Base-by-base conservation (phyloP, 371 early-diverging fungal species). In the Zancudomyces culisetae region DNA sequence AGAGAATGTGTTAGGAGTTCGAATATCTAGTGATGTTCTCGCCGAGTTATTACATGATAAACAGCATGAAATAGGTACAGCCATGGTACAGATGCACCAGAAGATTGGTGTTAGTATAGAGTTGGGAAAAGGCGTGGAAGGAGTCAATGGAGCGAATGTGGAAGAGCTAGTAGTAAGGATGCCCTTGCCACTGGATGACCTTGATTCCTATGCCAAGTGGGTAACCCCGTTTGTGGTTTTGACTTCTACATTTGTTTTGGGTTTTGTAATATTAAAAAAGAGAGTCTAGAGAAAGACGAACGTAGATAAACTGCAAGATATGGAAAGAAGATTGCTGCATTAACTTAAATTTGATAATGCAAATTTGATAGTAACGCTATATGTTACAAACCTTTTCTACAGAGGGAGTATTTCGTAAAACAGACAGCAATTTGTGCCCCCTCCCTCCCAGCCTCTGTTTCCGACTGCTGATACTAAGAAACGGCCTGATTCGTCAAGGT, bases 371-470 rank as follows among this genome's bases (percentile, higher is more conserved):
- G n/a, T n/a, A n/a, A n/a, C n/a, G n/a, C n/a, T n/a, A n/a, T n/a
- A n/a, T n/a, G n/a, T n/a, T n/a, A n/a, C n/a, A n/a, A n/a, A n/a
- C n/a, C n/a, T n/a, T 35, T 20, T 20, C 19, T 29, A 49, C 21
- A 2, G 15, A 43, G 64, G 48, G 55, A 53, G 43, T 53, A 89
- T 78, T 49, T 81, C 82, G 60, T 94, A 91, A 20, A 90, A 79
- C 27, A 91, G 60, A 52, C 87, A 87, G 23, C 72, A 65, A 59
- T 87, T 86, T 26, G 83, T 86, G 19, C 83, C 77, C 1, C 63
- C 53, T 27, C 89, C 91, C 39, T 90, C 93, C 92, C 92, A 92
- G 15, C 92, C 93, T 24, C 91, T 72, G 60, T 79, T 87, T 8
- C 95, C 95, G 0, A 89, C 86, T 1, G 87, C 80, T 1, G 85